phyloP scores from a whole-genome alignment of 1,284 basidiomycete species.

The Somion occarium region DNA sequence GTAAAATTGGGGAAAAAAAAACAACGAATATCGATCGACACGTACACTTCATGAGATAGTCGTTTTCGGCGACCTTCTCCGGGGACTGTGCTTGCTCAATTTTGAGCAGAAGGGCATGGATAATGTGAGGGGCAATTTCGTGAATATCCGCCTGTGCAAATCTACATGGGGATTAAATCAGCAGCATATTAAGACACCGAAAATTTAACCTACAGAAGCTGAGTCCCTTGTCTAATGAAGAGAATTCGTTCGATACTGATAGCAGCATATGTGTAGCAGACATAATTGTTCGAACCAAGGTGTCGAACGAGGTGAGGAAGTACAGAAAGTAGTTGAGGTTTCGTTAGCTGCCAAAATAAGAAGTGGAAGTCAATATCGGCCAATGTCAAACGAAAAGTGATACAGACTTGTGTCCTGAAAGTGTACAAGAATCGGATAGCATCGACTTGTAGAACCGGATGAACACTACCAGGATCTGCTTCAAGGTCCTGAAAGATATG shows the following conservation, averaged over 20 bases:
- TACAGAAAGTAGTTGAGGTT: slow-evolving; percentile 90
- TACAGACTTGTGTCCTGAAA: slow-evolving; percentile 86
- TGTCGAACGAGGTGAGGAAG: slow-evolving; percentile 87
- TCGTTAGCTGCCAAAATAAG: slow-evolving; percentile 67
- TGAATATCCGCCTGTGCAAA: slow-evolving; percentile 86
- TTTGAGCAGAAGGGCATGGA: slow-evolving; percentile 77
- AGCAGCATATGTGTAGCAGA: slow-evolving; percentile 86
- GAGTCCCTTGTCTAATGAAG: slow-evolving; percentile 76
- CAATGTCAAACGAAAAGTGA: not conserved
- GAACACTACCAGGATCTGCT: slow-evolving; percentile 60
- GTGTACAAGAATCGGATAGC: slow-evolving; percentile 93
- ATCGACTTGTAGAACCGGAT: slow-evolving; percentile 93
- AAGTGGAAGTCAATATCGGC: not conserved
- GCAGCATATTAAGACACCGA: not conserved
- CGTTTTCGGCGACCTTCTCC: slow-evolving; percentile 96
- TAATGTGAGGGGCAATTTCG: slow-evolving; percentile 72
- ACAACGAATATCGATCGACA: slow-evolving; percentile 8
- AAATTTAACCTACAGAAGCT: slow-evolving; percentile 35
- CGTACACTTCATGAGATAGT: slow-evolving; percentile 96
- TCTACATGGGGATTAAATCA: slow-evolving; percentile 33
- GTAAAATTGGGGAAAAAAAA: slow-evolving; percentile 1
- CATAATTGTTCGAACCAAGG: slow-evolving; percentile 77
- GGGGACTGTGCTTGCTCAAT: slow-evolving; percentile 83
- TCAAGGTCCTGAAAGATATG: slow-evolving; percentile 89
- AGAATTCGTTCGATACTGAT: slow-evolving; percentile 88